A percentile compares a stretch with the other conserved stretches of the same genome.
Evolutionary conservation across 208 protist genomes (phyloP).

Genomic region (Leishmania gerbilli): DNA sequence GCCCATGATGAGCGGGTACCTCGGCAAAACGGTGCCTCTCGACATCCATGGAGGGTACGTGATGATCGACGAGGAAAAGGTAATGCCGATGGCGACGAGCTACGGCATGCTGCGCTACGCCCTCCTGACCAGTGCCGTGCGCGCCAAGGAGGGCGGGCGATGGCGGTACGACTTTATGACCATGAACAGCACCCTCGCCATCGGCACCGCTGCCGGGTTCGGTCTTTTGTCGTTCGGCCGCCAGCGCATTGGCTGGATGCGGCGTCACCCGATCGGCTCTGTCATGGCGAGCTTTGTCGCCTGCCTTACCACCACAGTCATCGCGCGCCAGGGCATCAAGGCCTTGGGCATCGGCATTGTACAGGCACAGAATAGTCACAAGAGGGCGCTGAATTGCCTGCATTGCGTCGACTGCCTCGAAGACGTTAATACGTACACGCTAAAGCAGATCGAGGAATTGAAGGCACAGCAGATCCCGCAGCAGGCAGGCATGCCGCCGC

Average conservation of each 20-base stretch:
- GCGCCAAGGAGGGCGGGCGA: constrained; percentile 65
- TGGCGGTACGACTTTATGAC: constrained; percentile 84
- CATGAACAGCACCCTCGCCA: constrained; percentile 75
- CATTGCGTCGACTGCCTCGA: constrained; percentile 79
- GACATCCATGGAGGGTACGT: constrained; percentile 82
- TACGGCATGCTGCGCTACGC: constrained; percentile 82
- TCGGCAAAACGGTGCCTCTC: constrained; percentile 67
- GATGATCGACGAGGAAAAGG: constrained; percentile 69
- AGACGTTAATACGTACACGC: constrained; percentile 72
- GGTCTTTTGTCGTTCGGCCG: constrained; percentile 46
- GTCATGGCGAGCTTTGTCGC: constrained; percentile 37
- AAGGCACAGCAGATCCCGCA: constrained; percentile 43
- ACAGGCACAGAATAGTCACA: constrained; percentile 70
- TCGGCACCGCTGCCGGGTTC: constrained; percentile 50
- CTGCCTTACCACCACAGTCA: constrained; percentile 46
- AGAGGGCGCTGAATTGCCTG: constrained; percentile 57
- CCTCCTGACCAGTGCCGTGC: constrained; percentile 60
- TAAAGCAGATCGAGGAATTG: constrained; percentile 61
- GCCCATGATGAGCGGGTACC: constrained; percentile 67
- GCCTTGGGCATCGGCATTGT: constrained; percentile 67
- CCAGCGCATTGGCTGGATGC: constrained; percentile 58
- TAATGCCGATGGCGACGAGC: constrained; percentile 45
- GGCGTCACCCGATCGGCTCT: constrained; percentile 61
- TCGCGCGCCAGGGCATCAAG: constrained; percentile 49
- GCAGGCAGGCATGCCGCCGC: constrained; percentile 76